A percentile compares a stretch with the other conserved stretches of the same genome.
These are phyloP conservation scores for Suillus subalutaceus DNA, from an alignment of 768 basidiomycete species.

Conservation along the genomic window DNA sequence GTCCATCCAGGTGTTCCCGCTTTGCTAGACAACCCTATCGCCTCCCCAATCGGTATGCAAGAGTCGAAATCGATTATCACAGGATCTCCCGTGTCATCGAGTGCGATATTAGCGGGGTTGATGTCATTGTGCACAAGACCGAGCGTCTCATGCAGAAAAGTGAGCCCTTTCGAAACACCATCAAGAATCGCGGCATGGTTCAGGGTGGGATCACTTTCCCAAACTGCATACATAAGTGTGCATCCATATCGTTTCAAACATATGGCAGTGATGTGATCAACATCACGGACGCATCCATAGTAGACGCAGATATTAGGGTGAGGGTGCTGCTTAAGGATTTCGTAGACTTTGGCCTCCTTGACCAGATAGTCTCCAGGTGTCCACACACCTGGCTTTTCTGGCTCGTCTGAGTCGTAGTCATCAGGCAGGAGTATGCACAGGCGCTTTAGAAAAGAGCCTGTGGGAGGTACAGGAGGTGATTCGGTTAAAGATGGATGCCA, in stretches of 20 bases:
- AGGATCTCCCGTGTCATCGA: slow-evolving; percentile 21
- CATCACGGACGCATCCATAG: slow-evolving; percentile 22
- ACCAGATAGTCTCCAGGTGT: neutral
- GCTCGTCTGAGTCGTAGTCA: too few relatives aligned
- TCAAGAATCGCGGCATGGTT: neutral
- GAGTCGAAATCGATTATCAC: slow-evolving; percentile 30
- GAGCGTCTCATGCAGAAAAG: slow-evolving; percentile 25
- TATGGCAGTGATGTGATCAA: slow-evolving; percentile 18
- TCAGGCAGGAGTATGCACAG: neutral
- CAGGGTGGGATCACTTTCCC: neutral
- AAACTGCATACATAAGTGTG: slow-evolving; percentile 5
- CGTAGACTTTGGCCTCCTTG: slow-evolving; percentile 10
- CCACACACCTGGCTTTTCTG: neutral
- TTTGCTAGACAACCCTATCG: neutral
- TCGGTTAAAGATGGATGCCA: slow-evolving; percentile 3
- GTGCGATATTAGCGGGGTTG: slow-evolving; percentile 29
- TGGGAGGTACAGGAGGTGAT: neutral
- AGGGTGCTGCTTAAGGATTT: slow-evolving; percentile 10
- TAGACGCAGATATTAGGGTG: slow-evolving; percentile 27
- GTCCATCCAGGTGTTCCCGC: neutral
- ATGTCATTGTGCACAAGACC: slow-evolving; percentile 33
- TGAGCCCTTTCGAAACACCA: slow-evolving; percentile 23
- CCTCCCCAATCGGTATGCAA: slow-evolving; percentile 10
- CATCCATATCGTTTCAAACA: slow-evolving; percentile 14
- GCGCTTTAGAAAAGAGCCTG: neutral